phyloP scores from a whole-genome alignment of 2,329 filamentous ascomycete species.

The Cercospora berteroae region DNA sequence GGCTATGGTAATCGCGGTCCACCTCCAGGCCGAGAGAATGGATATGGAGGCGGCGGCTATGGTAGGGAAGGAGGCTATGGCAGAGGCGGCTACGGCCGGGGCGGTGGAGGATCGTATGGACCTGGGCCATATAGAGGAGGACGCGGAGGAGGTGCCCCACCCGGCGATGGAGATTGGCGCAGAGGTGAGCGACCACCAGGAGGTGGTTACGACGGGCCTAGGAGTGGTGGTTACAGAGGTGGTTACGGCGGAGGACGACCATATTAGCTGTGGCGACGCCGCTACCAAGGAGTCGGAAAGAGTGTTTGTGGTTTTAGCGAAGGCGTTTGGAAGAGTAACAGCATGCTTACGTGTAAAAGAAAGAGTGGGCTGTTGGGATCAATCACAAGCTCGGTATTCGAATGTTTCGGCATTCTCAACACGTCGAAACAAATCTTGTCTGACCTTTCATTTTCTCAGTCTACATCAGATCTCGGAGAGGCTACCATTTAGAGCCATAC shows the following conservation, averaged over 20 bases:
- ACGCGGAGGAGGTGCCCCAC: conserved; percentile 30
- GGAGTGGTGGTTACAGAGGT: conserved; percentile 27
- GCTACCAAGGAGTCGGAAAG: neutral
- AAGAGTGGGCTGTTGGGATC: neutral
- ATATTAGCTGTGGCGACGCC: conserved; percentile 20
- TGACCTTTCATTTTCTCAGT: neutral
- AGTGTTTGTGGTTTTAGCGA: conserved; percentile 7
- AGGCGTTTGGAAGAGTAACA: conserved; percentile 6
- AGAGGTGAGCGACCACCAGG: conserved; percentile 41
- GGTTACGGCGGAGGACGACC: conserved; percentile 32
- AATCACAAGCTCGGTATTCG: neutral
- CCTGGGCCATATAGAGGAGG: conserved; percentile 20
- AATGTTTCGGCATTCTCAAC: neutral
- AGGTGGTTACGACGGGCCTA: conserved; percentile 25
- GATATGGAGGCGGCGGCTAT: conserved; percentile 30
- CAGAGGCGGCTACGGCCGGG: conserved; percentile 29
- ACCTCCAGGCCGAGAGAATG: conserved; percentile 29
- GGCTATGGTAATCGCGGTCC: conserved; percentile 42
- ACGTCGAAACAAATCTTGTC: neutral
- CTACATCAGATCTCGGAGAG: neutral
- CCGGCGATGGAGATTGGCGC: conserved; percentile 41
- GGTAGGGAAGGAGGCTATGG: conserved; percentile 23
- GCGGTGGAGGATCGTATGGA: conserved; percentile 18
- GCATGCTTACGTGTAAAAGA: neutral
- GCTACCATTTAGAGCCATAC: neutral